Evolutionary conservation across 2,329 filamentous ascomycete species (phyloP), one percentile per base, ranked within the genome.

Genomic region (Parascedosporium putredinis): DNA sequence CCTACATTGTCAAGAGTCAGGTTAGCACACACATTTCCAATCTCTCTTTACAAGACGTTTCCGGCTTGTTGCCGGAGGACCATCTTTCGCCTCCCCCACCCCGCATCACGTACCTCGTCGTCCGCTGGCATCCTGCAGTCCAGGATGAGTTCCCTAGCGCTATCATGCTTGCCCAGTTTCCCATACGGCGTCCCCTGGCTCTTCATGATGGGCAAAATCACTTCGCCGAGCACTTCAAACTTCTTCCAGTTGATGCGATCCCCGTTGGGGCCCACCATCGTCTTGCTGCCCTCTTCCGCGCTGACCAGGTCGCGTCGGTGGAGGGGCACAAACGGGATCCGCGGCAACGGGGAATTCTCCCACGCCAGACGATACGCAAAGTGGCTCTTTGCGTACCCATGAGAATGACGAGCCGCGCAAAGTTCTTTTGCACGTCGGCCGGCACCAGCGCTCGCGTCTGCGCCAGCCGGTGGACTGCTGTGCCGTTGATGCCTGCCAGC

Each of bases 201-300:
- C 67, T 84, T 85, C 77, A 96, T 94, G 50, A 98, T 83, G 2
- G 88, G 85, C 52, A 96, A 73, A 49, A 97, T 77, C 4, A 96
- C 86, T 58, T 97, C 91, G 5, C 90, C 90, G 67, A 97, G 82
- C 27, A 98, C 84, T 65, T 97, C 91, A 59, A 97, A 98, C 63
- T 98, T 98, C 67, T 85, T 89, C 93, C 93, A 98, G 63, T 97
- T 97, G 62, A 98, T 87, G 47, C 87, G 75, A 54, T 88, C 79
- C 3, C 22, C 42, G 53, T 80, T 75, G 2, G 78, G 74, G 6
- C 86, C 88, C 2, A 97, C 72, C 63, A 95, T 91, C 0, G 93
- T 97, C 59, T 80, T 81, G 65, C 93, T 96, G 29, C 91, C 93
- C 66, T 95, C 87, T 60, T 95, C 88, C 1, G 93, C 91, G 10